phyloP scores from a whole-genome alignment of 371 early-diverging fungal genomes.

The Chytridiales sp. region DNA sequence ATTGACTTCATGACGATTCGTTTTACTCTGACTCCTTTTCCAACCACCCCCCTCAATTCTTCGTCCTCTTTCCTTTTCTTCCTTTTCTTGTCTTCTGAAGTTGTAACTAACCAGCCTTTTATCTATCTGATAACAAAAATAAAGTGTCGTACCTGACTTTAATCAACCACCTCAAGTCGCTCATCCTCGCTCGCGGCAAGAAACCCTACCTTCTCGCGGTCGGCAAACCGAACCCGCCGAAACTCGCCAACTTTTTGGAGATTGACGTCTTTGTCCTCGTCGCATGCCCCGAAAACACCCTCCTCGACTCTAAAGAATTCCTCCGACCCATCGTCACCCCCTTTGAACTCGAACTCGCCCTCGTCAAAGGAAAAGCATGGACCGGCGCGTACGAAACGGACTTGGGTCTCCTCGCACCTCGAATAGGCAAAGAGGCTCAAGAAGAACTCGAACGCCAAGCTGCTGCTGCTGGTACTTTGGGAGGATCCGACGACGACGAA shows the following conservation, averaged over 20 bases:
- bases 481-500: conserved; percentile 62
- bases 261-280: conserved; percentile 89
- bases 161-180: conserved; percentile 72
- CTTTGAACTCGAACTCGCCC: conserved; percentile 81
- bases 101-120: conserved; percentile 6
- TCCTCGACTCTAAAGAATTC: conserved; percentile 91
- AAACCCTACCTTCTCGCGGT: conserved; percentile 90
- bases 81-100: neutral
- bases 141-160: conserved; percentile 79
- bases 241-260: conserved; percentile 94
- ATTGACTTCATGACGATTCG: conserved; percentile 21
- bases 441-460: too few species aligned
- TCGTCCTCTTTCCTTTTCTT: conserved; percentile 5
- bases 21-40: neutral
- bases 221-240: conserved; percentile 92
- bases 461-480: conserved; percentile 26
- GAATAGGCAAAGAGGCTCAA: conserved; percentile 13
- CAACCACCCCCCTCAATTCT: too few species aligned
- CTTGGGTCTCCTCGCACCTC: conserved; percentile 18
- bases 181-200: conserved; percentile 71
- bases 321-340: conserved; percentile 91
- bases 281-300: conserved; percentile 90
- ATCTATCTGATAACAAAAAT: neutral
- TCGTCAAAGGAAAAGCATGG: conserved; percentile 64
- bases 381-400: conserved; percentile 44